These are phyloP conservation scores for Magnaporthiopsis incrustans DNA, from an alignment of 2,329 filamentous ascomycete genomes.

Conservation along the genomic window DNA sequence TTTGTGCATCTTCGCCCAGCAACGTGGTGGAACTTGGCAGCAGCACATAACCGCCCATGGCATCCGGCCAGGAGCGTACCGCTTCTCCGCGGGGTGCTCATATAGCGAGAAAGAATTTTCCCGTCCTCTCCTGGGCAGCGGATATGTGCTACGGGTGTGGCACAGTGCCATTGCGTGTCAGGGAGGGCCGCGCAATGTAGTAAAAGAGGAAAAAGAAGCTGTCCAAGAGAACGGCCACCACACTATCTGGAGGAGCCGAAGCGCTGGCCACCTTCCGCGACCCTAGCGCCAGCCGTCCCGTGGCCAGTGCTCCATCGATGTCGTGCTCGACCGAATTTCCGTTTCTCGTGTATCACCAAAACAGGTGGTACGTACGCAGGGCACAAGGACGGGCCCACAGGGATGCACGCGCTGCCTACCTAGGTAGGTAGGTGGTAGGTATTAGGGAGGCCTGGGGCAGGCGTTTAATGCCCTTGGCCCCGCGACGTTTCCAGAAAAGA, in stretches of 20 bases:
- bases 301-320: background rate
- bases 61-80: background rate
- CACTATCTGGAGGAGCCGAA: background rate
- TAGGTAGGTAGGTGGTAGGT: no score
- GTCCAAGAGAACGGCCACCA: background rate
- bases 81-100: background rate
- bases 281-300: background rate
- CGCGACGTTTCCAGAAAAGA: background rate
- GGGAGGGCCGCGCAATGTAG: background rate
- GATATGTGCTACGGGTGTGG: background rate
- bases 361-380: no score
- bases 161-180: background rate
- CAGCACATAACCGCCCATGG: background rate
- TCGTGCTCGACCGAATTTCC: background rate
- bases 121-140: background rate
- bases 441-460: no score
- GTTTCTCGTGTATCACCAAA: no score
- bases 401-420: no score
- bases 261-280: constrained; percentile 3
- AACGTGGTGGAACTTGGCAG: background rate
- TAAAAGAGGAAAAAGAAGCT: background rate
- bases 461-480: background rate
- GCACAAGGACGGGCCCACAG: background rate
- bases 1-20: background rate
- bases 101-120: background rate